Evolutionary conservation across 345 rosid species (phyloP).

Genomic region (Laguncularia racemosa): DNA sequence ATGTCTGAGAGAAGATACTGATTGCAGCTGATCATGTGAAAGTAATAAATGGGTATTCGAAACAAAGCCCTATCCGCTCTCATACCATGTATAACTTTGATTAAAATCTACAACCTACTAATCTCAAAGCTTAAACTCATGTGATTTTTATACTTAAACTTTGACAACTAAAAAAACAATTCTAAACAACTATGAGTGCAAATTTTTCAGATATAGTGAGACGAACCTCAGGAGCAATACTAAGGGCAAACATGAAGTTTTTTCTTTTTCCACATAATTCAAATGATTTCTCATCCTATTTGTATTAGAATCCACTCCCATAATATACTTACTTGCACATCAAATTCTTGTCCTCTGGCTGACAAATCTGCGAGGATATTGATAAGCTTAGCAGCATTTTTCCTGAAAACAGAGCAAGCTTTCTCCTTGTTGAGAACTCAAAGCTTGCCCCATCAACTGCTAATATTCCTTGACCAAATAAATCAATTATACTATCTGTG

Average conservation of each 20-base stretch:
- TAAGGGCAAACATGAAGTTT: not conserved
- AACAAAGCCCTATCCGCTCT: no score
- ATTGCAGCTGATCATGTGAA: no score
- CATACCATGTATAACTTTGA: no score
- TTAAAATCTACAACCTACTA: no score
- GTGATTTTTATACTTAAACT: no score
- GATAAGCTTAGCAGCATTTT: slow-evolving; percentile 42
- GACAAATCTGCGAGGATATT: slow-evolving; percentile 22
- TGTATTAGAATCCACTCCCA: not conserved
- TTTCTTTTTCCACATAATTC: not conserved
- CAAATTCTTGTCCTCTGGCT: slow-evolving; percentile 27
- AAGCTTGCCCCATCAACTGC: slow-evolving; percentile 68
- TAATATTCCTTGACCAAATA: slow-evolving; percentile 80
- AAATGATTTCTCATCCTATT: not conserved
- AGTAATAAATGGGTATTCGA: no score
- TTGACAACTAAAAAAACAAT: no score
- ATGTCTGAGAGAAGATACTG: no score
- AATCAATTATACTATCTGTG: slow-evolving; percentile 23
- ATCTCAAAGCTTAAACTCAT: no score
- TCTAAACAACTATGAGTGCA: no score
- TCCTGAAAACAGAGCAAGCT: slow-evolving; percentile 55
- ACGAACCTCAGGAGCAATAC: not conserved
- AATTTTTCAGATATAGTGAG: no score
- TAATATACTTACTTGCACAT: slow-evolving; percentile 50
- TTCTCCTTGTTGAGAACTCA: slow-evolving; percentile 66